These are phyloP conservation scores for Lindgomyces ingoldianus DNA, from an alignment of 495 filamentous ascomycete genomes.

Conservation along the genomic window DNA sequence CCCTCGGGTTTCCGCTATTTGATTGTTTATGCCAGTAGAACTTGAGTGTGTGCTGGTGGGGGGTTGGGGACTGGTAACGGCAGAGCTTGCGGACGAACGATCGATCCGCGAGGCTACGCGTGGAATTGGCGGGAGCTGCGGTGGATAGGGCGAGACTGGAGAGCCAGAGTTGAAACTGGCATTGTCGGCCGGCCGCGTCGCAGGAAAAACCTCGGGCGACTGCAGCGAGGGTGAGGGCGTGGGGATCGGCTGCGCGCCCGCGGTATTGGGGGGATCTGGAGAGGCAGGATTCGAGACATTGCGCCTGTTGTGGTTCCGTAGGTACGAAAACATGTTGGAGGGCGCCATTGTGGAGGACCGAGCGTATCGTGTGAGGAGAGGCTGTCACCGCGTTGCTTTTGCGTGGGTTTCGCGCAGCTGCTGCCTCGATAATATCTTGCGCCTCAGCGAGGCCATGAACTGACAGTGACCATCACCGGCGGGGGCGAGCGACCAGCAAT, in stretches of 20 bases:
- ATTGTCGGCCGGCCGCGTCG: constrained; percentile 20
- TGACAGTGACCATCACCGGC: constrained; percentile 29
- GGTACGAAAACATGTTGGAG: constrained; percentile 48
- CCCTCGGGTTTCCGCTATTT: neutral
- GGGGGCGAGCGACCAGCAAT: neutral
- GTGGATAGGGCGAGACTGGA: constrained; percentile 43
- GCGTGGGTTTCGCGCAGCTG: neutral
- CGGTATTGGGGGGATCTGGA: constrained; percentile 10
- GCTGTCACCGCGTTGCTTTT: constrained; percentile 14
- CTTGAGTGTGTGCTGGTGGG: neutral
- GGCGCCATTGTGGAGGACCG: constrained; percentile 30
- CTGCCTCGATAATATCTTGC: constrained; percentile 3
- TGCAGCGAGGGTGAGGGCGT: constrained; percentile 21
- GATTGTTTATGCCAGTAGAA: neutral
- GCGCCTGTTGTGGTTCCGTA: constrained; percentile 44
- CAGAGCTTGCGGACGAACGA: constrained; percentile 11
- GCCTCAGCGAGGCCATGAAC: constrained; percentile 31
- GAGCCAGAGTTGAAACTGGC: constrained; percentile 33
- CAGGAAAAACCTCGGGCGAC: constrained; percentile 25
- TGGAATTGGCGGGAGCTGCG: constrained; percentile 47
- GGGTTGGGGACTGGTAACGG: constrained; percentile 16
- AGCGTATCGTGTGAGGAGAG: neutral
- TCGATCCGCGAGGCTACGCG: constrained; percentile 44
- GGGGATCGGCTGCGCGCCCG: neutral
- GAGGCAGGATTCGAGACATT: constrained; percentile 31